Evolutionary conservation across 768 basidiomycete species (phyloP).

Genomic region (Pisolithus tinctorius): DNA sequence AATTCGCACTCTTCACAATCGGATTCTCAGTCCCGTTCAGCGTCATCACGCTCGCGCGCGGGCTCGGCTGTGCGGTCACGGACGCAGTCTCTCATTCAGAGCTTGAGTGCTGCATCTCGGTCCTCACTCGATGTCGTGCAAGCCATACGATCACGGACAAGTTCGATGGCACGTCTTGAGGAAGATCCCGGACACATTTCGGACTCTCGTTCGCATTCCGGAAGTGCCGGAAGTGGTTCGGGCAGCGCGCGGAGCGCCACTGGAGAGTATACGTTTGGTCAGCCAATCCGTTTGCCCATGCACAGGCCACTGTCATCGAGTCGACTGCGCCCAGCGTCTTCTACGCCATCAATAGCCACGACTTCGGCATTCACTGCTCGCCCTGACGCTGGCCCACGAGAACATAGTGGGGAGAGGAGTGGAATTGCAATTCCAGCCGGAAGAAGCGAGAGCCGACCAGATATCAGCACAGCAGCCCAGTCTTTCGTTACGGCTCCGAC

Average conservation of each 20-base stretch:
- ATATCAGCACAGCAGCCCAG: constrained; percentile 62
- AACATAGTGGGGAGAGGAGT: constrained; percentile 14
- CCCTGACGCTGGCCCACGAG: constrained; percentile 4
- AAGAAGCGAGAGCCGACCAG: constrained; percentile 38
- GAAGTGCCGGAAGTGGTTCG: constrained; percentile 49
- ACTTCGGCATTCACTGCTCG: constrained; percentile 18
- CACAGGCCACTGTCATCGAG: constrained; percentile 9
- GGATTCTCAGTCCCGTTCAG: constrained; percentile 15
- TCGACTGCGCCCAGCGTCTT: constrained; percentile 10
- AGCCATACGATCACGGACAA: constrained; percentile 44
- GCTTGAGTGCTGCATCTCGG: constrained; percentile 52
- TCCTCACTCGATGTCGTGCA: constrained; percentile 55
- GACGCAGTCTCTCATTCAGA: constrained; percentile 62
- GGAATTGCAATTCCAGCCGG: constrained; percentile 23
- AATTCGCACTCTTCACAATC: constrained; percentile 23
- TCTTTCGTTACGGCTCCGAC: constrained; percentile 65
- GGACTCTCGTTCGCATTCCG: constrained; percentile 32
- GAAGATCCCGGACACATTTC: constrained; percentile 39
- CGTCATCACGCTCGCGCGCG: constrained; percentile 35
- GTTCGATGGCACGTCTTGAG: constrained; percentile 63
- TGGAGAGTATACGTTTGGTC: constrained; percentile 75
- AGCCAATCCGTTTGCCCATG: constrained; percentile 36
- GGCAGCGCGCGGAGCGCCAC: constrained; percentile 42
- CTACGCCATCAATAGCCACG: constrained; percentile 20
- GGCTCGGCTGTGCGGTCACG: constrained; percentile 55